Conservation (phyloP, 805 yeast species). For the Kazachstania taianensis region DNA sequence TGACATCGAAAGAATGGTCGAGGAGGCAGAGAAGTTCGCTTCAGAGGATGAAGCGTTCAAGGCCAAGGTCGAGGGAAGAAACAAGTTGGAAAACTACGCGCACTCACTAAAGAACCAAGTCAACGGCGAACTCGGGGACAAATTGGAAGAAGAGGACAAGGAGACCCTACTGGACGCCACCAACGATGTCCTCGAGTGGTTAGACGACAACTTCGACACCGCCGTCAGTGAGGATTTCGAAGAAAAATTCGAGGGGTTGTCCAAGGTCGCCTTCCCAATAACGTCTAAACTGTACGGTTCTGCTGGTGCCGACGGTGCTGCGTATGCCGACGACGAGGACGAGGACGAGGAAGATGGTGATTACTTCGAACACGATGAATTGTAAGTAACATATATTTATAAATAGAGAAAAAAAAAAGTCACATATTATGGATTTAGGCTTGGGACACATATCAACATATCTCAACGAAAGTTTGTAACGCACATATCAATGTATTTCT, state of each 20-base stretch:
- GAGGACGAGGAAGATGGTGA: slow-evolving; percentile 42
- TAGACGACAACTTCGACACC: slow-evolving; percentile 76
- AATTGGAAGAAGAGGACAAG: slow-evolving; percentile 83
- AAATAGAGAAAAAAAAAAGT: slow-evolving; percentile 1
- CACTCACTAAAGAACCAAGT: slow-evolving; percentile 69
- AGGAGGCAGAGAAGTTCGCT: slow-evolving; percentile 91
- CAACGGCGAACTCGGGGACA: slow-evolving; percentile 54
- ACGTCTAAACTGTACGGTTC: slow-evolving; percentile 74
- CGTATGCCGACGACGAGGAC: slow-evolving; percentile 40
- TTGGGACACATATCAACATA: too few species aligned
- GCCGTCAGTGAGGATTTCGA: slow-evolving; percentile 90
- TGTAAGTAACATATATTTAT: slow-evolving; percentile 27
- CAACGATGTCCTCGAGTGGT: slow-evolving; percentile 76
- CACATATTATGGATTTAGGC: too few species aligned
- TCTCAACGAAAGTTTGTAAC: too few species aligned
- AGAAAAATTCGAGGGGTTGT: slow-evolving; percentile 78
- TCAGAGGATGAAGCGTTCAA: slow-evolving; percentile 81
- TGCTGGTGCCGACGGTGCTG: slow-evolving; percentile 38
- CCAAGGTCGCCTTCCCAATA: slow-evolving; percentile 81
- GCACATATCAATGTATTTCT: too few species aligned
- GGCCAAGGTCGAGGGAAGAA: slow-evolving; percentile 80
- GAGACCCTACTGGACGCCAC: slow-evolving; percentile 81
- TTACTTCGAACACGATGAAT: slow-evolving; percentile 62
- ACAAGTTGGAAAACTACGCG: slow-evolving; percentile 80
- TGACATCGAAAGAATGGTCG: slow-evolving; percentile 95